A percentile compares a stretch with the other conserved stretches of the same genome.
Conservation (phyloP, 768 basidiomycete species). For the Termitomyces sp. region DNA sequence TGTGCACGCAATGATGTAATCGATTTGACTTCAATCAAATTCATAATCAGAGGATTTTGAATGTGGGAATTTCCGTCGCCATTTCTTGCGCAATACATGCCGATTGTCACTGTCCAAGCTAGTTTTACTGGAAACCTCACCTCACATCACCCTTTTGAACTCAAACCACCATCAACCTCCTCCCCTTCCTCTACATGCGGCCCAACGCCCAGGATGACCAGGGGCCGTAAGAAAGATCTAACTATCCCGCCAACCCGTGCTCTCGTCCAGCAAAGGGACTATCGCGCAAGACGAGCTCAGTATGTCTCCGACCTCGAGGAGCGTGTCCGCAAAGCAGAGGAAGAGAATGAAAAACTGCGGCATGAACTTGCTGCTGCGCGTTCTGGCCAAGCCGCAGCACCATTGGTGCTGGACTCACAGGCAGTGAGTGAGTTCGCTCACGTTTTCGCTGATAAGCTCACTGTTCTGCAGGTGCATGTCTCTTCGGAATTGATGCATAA, state of each 20-base stretch:
- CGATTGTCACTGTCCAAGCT: constrained; percentile 20
- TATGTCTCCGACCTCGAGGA: constrained; percentile 53
- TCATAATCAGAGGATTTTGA: constrained; percentile 19
- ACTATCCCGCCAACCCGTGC: constrained; percentile 54
- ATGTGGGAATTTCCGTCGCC: constrained; percentile 15
- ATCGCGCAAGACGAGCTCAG: constrained; percentile 53
- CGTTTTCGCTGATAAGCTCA: constrained; percentile 6
- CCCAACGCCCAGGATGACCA: constrained; percentile 36
- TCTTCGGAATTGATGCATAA: constrained; percentile 47
- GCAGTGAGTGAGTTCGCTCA: constrained; percentile 20
- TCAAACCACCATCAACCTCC: constrained; percentile 9
- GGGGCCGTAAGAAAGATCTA: constrained; percentile 61
- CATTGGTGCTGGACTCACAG: constrained; percentile 21
- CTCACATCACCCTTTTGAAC: constrained; percentile 8
- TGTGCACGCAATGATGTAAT: constrained; percentile 4
- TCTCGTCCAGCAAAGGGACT: constrained; percentile 59
- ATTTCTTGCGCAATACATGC: constrained; percentile 31
- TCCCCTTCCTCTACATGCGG: constrained; percentile 8
- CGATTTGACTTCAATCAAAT: constrained; percentile 20
- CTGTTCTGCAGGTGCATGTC: constrained; percentile 35
- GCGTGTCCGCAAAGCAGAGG: constrained; percentile 45
- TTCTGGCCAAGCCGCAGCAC: constrained; percentile 28
- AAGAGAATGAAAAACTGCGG: constrained; percentile 45
- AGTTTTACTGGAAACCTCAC: constrained; percentile 1
- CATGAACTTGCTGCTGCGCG: constrained; percentile 41